These are phyloP conservation scores for Colletotrichum euphorbiae DNA, from an alignment of 2,329 filamentous ascomycete genomes.

Conservation along the genomic window DNA sequence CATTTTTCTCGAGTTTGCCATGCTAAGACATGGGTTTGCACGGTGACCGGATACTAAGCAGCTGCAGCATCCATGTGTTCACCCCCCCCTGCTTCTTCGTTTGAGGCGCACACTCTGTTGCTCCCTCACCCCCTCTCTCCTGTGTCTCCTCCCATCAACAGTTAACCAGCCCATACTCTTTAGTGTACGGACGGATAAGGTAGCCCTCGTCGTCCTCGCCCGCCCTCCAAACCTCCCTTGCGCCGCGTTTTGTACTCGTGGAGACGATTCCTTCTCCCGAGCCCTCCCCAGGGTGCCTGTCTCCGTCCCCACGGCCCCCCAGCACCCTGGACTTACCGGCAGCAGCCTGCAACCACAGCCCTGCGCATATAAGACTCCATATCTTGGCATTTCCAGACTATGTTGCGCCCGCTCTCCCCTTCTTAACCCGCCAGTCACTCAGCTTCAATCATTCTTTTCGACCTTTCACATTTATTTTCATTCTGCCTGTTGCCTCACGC, in stretches of 20 bases:
- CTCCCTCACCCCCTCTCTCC: constrained; percentile 22
- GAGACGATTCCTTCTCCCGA: constrained; percentile 46
- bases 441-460: constrained; percentile 46
- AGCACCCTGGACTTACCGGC: constrained; percentile 31
- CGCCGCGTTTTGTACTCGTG: constrained; percentile 56
- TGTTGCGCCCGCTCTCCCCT: constrained; percentile 47
- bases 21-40: constrained; percentile 14
- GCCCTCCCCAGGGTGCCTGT: constrained; percentile 41
- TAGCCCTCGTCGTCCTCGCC: constrained; percentile 43
- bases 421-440: constrained; percentile 23
- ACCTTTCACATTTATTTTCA: constrained; percentile 42
- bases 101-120: constrained; percentile 26
- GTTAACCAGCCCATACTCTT: not conserved
- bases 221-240: constrained; percentile 45
- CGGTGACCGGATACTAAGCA: constrained; percentile 34
- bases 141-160: not conserved
- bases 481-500: constrained; percentile 51
- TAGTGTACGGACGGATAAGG: too few species aligned
- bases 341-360: constrained; percentile 44
- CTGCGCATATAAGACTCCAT: constrained; percentile 51
- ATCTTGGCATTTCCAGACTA: constrained; percentile 54
- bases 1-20: constrained; percentile 8
- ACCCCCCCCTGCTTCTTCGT: constrained; percentile 7
- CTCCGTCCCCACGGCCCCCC: constrained; percentile 39
- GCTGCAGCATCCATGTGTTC: constrained; percentile 23